A percentile compares a stretch with the other conserved stretches of the same genome.
Conservation (phyloP, 371 early-diverging fungal genomes). For the Mucor circinelloides region DNA sequence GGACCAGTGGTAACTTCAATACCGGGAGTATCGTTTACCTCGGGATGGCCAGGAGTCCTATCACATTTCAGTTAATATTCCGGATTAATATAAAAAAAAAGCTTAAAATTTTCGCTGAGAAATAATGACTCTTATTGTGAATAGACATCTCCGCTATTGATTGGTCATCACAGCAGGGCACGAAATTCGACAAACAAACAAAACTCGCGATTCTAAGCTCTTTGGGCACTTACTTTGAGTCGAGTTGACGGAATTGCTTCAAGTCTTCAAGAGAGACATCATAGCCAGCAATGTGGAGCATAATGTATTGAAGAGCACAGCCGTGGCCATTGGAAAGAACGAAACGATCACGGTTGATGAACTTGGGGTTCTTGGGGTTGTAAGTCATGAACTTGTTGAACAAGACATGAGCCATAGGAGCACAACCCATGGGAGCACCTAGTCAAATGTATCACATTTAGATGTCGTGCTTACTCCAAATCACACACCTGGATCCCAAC, state of each 20-base stretch:
- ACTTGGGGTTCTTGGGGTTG: conserved; percentile 87
- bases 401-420: conserved; percentile 95
- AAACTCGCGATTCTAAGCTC: background rate
- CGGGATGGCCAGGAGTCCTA: conserved; percentile 96
- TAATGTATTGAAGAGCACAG: conserved; percentile 92
- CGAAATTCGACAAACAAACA: background rate
- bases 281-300: conserved; percentile 90
- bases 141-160: background rate
- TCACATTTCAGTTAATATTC: background rate
- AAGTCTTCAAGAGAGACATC: conserved; percentile 90
- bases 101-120: conserved; percentile 1
- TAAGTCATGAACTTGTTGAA: conserved; percentile 83
- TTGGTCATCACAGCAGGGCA: background rate
- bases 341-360: conserved; percentile 96
- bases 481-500: background rate
- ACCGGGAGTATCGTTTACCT: conserved; percentile 82
- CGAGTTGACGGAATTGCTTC: conserved; percentile 89
- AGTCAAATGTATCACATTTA: background rate
- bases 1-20: conserved; percentile 99
- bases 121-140: conserved; percentile 17
- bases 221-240: conserved; percentile 63
- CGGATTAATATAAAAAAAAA: background rate
- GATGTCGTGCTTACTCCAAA: background rate
- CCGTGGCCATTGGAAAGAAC: conserved; percentile 98
- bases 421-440: conserved; percentile 98